Evolutionary conservation across 2,329 filamentous ascomycete species (phyloP), one percentile per base, ranked within the genome.

Genomic region (Daldinia sp.): DNA sequence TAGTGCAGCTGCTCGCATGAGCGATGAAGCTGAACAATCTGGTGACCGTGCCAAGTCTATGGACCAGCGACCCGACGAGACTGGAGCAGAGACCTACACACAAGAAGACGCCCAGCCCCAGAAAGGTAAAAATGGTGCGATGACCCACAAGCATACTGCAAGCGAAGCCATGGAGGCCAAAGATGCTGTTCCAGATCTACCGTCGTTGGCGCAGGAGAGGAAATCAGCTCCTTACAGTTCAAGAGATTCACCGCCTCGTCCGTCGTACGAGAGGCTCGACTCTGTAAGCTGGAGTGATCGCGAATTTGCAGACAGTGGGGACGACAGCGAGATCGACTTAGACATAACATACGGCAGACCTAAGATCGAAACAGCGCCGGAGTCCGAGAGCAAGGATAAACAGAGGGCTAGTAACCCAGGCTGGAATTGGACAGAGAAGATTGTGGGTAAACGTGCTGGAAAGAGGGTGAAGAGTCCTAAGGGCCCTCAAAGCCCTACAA

Each of bases 1-100:
- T 76, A 90, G 89, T 0, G 87, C 87, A 54, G 82, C 86, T 1
- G 90, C 92, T 0, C 85, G 86, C 15, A 89, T 87, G 0, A 85
- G 88, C 1, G 92, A 94, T 74, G 88, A 92, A 55, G 80, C 90
- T 35, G 91, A 93, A 78, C 81, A 84, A 46, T 86, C 84, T n/a
- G 79, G 81, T 0, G 94, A 97, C 75, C 87, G 91, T 10, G 93
- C 93, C 0, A 88, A 90, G 71, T 84, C 84, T 44, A 81, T 87
- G 26, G 79, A 83, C 53, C 82, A 86, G 71, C 83, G 82, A 1
- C 89, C 90, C 0, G 87, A 86, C 46, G 82, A 83, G 63, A 84
- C 89, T n/a, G 92, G 92, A 7, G 84, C 86, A 44, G 92, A 94
- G 80, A 91, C 86, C 18, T 87, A 84, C 69, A 71, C 75, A 44